phyloP scores from a whole-genome alignment of 371 early-diverging fungal genomes.

The Circinella umbellata region DNA sequence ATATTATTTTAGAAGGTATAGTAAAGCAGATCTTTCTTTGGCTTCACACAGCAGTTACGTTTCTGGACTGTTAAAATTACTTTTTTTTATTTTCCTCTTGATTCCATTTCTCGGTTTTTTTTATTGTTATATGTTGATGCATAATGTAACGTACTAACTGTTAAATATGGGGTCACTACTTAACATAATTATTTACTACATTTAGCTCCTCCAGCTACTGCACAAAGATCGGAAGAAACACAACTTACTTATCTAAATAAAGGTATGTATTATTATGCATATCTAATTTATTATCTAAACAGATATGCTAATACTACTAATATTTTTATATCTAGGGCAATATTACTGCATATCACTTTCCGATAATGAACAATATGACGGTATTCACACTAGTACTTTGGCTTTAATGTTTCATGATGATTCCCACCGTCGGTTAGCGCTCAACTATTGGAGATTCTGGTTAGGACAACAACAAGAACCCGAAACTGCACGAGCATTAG shows the following conservation, averaged over 20 bases:
- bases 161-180: neutral
- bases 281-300: too few relatives aligned
- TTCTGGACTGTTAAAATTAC: too few relatives aligned
- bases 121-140: too few relatives aligned
- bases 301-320: neutral
- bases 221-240: conserved; percentile 54
- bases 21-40: too few relatives aligned
- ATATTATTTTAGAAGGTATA: conserved; percentile 31
- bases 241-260: conserved; percentile 63
- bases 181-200: neutral
- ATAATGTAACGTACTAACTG: too few relatives aligned
- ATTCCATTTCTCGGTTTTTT: neutral
- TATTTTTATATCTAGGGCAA: conserved; percentile 8
- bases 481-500: conserved; percentile 56
- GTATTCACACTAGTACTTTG: conserved; percentile 60
- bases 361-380: conserved; percentile 31
- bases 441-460: conserved; percentile 82
- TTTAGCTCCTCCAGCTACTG: conserved; percentile 51
- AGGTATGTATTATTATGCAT: conserved; percentile 26
- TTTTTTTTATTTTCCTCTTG: neutral
- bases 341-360: conserved; percentile 21
- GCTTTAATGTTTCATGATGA: conserved; percentile 77
- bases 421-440: conserved; percentile 66
- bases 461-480: conserved; percentile 65
- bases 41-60: too few relatives aligned